Percentiles rank a stretch among this genome's conserved stretches.
phyloP scores from a whole-genome alignment of 306 rosid species.

The Comarum palustre region DNA sequence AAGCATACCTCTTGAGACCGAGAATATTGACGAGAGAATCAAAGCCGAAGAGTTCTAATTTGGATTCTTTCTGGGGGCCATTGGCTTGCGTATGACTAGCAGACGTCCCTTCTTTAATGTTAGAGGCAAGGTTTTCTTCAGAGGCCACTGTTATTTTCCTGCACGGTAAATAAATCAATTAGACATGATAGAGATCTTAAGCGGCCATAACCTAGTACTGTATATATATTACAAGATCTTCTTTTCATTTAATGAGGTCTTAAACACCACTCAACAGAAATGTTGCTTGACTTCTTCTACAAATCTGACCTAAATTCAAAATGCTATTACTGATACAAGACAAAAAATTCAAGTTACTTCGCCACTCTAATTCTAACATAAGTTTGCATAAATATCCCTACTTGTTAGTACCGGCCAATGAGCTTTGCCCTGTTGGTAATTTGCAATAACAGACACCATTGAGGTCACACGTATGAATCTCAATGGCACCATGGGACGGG shows the following conservation, averaged over 20 bases:
- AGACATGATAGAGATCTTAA: slow-evolving; percentile 1
- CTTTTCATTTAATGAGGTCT: neutral
- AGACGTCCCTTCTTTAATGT: slow-evolving; percentile 41
- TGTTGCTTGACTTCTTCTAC: neutral
- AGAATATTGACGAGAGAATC: slow-evolving; percentile 99
- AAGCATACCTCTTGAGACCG: slow-evolving; percentile 81
- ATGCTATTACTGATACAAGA: neutral
- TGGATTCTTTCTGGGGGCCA: slow-evolving; percentile 78
- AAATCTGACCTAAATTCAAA: neutral
- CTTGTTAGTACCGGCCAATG: neutral
- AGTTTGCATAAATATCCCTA: neutral
- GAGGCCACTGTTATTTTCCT: slow-evolving; percentile 62
- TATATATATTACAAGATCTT: neutral
- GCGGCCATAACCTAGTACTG: neutral
- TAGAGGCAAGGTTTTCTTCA: slow-evolving; percentile 40
- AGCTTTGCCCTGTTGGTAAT: neutral
- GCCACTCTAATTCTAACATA: neutral
- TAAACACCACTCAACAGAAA: neutral
- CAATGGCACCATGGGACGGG: neutral
- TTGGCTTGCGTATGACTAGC: slow-evolving; percentile 42
- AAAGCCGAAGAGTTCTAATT: slow-evolving; percentile 88
- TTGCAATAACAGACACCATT: neutral
- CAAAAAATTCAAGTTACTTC: neutral
- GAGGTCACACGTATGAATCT: neutral
- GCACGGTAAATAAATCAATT: slow-evolving; percentile 21